Evolutionary conservation across 176 grass and related monocot genomes (phyloP), one percentile per base, ranked within the genome.

Genomic region (Cenchrus americanus): DNA sequence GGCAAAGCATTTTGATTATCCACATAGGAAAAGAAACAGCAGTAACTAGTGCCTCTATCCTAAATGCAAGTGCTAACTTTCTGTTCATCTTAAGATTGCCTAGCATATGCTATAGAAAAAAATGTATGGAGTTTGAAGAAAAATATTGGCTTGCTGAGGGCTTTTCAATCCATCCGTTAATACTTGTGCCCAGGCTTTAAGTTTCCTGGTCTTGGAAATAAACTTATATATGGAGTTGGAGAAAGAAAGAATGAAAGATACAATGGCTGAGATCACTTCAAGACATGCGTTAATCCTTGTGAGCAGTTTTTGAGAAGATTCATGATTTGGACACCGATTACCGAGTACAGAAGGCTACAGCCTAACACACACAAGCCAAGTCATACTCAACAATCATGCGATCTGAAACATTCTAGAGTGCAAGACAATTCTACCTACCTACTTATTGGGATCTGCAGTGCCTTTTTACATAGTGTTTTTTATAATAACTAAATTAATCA

Each of bases 311-410:
- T 3, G 3, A 60, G 77, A 23, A 74, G 26, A 18, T 65, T 52
- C 4, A 23, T 44, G 26, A 52, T 52, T 65, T 14, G 5, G 34
- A 11, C 47, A 46, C 21, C 18, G 8, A 75, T 12, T 55, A 46
- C 21, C 18, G 8, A 75, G 17, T 46, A 54, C 40, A 24, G 24
- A 80, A 7, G 3, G 26, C 10, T 72, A 71, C 6, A 49, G 22
- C 32, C 27, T 30, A 30, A 30, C 61, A 0, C 67, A 7, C 7
- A 55, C 24, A 69, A 79, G 8, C 5, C 21, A 18, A 37, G 19
- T 40, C 48, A 75, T 75, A 67, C 14, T 59, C 57, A 76, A 32
- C 13, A 81, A 82, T 46, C 32, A 75, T 87, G 48, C 64, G 69
- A 68, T 22, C 40, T 51, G 17, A 86, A 7, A 51, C n/a, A 15